Conservation (phyloP, 108 stramenopile genomes). For the Ochromonas danica region DNA sequence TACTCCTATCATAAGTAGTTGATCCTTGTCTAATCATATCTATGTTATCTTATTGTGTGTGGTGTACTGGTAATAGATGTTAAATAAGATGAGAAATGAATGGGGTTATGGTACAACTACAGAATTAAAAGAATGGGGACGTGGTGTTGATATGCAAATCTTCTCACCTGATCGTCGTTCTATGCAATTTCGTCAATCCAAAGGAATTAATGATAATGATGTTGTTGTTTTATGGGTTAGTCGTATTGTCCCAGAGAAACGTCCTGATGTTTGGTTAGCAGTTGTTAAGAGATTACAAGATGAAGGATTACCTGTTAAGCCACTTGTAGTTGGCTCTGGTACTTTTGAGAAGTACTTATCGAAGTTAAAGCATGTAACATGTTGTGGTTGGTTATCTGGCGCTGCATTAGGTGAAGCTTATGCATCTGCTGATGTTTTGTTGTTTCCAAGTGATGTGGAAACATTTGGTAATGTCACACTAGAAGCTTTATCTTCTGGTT, state of each 20-base stretch:
- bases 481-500: conserved; percentile 30
- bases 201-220: conserved; percentile 26
- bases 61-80: background rate
- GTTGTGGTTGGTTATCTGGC: conserved; percentile 33
- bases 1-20: background rate
- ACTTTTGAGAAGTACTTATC: conserved; percentile 29
- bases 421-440: conserved; percentile 33
- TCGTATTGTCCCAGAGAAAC: conserved; percentile 36
- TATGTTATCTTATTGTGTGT: background rate
- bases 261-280: conserved; percentile 26
- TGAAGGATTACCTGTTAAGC: conserved; percentile 27
- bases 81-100: conserved; percentile 6
- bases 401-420: conserved; percentile 26
- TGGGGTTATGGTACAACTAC: conserved; percentile 32
- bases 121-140: conserved; percentile 23
- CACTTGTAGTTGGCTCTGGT: conserved; percentile 28
- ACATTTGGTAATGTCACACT: conserved; percentile 36
- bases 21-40: background rate
- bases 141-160: conserved; percentile 31
- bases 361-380: conserved; percentile 4
- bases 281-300: conserved; percentile 27
- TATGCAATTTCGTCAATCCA: background rate
- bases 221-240: conserved; percentile 33
- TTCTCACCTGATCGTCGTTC: conserved; percentile 30
- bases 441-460: conserved; percentile 37